phyloP scores from a whole-genome alignment of 164 flowering plant genomes.

The Hamamelis virginiana region DNA sequence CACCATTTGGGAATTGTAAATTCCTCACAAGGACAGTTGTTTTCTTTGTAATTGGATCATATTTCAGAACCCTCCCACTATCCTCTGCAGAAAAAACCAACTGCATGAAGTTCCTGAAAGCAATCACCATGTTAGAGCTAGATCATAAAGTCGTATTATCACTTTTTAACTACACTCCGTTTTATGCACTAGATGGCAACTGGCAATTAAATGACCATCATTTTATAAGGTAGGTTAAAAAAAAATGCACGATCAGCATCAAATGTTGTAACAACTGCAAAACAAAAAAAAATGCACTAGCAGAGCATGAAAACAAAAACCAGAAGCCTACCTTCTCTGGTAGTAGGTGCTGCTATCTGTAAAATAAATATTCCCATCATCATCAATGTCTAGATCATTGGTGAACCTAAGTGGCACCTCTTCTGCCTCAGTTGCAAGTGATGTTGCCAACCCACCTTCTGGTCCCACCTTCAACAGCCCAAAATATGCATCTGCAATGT shows the following conservation, averaged over 20 bases:
- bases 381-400: constrained; percentile 39
- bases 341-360: constrained; percentile 42
- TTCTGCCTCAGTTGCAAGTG: constrained; percentile 19
- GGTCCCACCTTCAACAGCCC: constrained; percentile 34
- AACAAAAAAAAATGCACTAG: not conserved
- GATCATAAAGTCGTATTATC: no score
- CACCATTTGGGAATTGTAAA: constrained; percentile 27
- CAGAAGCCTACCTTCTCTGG: constrained; percentile 35
- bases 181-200: no score
- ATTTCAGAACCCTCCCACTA: constrained; percentile 47
- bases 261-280: not conserved
- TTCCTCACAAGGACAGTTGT: constrained; percentile 17
- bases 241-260: not conserved
- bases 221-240: no score
- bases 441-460: constrained; percentile 30
- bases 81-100: constrained; percentile 26
- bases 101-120: constrained; percentile 14
- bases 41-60: constrained; percentile 24
- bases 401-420: constrained; percentile 29
- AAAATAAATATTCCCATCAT: constrained; percentile 36
- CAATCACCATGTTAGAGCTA: no score
- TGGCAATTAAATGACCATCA: no score
- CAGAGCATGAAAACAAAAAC: not conserved
- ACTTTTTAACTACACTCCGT: no score
- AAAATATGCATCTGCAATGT: constrained; percentile 43